Base-by-base conservation (phyloP, 352 stramenopile genomes). In the Achlya hypogyna region DNA sequence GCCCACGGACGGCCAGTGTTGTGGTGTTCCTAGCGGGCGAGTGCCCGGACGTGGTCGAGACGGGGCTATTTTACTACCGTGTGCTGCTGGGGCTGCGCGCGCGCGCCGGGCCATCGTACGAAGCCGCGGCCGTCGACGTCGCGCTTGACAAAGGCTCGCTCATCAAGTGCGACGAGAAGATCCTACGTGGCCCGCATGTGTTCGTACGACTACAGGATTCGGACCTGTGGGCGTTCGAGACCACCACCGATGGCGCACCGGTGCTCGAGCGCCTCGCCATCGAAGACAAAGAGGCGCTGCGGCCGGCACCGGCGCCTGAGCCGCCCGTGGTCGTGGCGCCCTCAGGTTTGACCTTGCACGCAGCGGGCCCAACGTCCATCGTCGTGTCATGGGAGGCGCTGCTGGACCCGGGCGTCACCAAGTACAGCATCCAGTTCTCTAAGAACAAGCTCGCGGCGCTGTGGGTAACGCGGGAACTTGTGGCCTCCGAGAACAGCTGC, bases 371-470 rank as follows among this genome's bases (percentile, higher is more conserved):
- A 9, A 87, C 78, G 12, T 77, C 87, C 49, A 74, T 93, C 51
- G 75, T 81, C 12, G 71, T 93, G 23, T 88, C 82, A 4, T 95
- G 86, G 86, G 83, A 91, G 35, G 74, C 77, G 23, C 71, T 82
- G 9, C 80, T 79, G 40, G 80, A 92, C 56, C 56, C 77, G 1
- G 71, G 71, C 0, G 72, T 91, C 29, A 74, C 69, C 0, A 88
- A 82, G 65, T 93, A 93, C 69, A 81, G 91, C 35, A 77, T 95
- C 43, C 86, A 95, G 67, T 93, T 87, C 51, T 74, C 75, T 0
- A 92, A 91, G 69, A 90, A 93, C 53, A 76, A 82, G 4, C 68
- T 93, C 25, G 77, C 84, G 5, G 79, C 83, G 6, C 87, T 91
- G 71, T 93, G 86, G 86, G 72, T 84, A 0, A 91, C 88, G 52